Percentiles rank a stretch among this genome's conserved stretches.
phyloP scores from a whole-genome alignment of 2,329 filamentous ascomycete species.

The Penicillium sp. region DNA sequence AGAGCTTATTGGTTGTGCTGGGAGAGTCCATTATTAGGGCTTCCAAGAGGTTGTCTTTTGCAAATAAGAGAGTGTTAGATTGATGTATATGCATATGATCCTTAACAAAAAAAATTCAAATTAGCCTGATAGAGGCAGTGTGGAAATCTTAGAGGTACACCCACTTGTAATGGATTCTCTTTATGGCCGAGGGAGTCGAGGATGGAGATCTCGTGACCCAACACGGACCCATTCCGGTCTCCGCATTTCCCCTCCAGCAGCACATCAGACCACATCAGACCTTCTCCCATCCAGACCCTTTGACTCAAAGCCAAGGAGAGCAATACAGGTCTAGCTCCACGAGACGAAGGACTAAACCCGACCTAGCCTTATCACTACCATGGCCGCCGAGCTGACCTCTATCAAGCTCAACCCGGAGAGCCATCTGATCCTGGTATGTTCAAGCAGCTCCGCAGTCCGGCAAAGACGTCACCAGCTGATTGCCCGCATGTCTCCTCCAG shows the following conservation, averaged over 20 bases:
- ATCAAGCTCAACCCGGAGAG: slow-evolving; percentile 54
- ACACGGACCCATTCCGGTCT: slow-evolving; percentile 3
- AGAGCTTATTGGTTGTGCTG: no score
- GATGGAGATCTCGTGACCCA: slow-evolving; percentile 6
- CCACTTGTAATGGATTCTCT: background rate
- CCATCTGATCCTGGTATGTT: slow-evolving; percentile 51
- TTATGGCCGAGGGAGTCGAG: background rate
- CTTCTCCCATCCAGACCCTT: background rate
- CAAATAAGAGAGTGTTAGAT: background rate
- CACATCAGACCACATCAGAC: slow-evolving; percentile 6
- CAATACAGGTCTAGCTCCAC: background rate
- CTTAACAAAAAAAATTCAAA: background rate
- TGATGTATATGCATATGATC: background rate
- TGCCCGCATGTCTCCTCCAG: slow-evolving; percentile 46
- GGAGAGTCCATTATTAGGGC: no score
- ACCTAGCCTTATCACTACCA: slow-evolving; percentile 15
- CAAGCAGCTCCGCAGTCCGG: background rate
- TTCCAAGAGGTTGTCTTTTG: no score
- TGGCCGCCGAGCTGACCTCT: slow-evolving; percentile 49
- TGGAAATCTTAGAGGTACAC: background rate
- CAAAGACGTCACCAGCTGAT: slow-evolving; percentile 14
- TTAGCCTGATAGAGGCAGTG: background rate
- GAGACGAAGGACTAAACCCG: background rate
- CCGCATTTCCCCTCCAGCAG: slow-evolving; percentile 7
- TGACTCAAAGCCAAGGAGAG: background rate